A percentile compares a stretch with the other conserved stretches of the same genome.
phyloP scores from a whole-genome alignment of 177 flowering plant genomes.

The Vitis hybrid region DNA sequence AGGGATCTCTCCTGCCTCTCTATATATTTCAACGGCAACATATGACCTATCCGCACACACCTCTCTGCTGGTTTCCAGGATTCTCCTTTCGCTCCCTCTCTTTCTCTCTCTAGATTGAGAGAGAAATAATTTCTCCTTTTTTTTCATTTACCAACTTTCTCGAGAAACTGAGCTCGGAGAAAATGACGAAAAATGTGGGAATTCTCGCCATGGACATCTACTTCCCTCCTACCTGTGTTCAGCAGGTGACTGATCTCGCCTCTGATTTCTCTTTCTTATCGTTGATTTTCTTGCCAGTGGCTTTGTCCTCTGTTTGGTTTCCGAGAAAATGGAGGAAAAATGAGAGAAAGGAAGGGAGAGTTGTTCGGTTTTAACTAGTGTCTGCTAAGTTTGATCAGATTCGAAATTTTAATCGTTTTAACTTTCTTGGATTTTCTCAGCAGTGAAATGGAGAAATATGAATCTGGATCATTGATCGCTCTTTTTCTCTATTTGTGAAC shows the following conservation, averaged over 20 bases:
- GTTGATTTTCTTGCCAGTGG: neutral
- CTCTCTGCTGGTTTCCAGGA: neutral
- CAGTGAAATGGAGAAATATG: too few species aligned
- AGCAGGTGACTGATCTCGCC: constrained; percentile 56
- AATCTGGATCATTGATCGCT: too few species aligned
- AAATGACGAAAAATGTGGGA: constrained; percentile 73
- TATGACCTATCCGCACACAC: neutral
- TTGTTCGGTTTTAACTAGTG: too few species aligned
- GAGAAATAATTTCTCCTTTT: neutral
- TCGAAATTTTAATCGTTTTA: too few species aligned
- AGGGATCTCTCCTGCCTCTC: neutral
- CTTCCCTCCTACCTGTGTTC: constrained; percentile 91
- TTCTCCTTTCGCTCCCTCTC: neutral
- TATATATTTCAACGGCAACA: neutral
- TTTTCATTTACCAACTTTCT: neutral
- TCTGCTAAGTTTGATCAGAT: too few species aligned
- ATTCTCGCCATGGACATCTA: constrained; percentile 94
- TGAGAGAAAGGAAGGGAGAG: too few species aligned
- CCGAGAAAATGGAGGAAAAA: too few species aligned
- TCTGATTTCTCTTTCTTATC: neutral
- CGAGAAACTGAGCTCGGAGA: constrained; percentile 1
- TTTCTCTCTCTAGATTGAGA: neutral
- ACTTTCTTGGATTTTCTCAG: too few species aligned
- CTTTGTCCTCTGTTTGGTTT: neutral
- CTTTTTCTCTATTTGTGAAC: too few species aligned